phyloP scores from a whole-genome alignment of 2,329 filamentous ascomycete genomes.

The Fusarium domesticum region DNA sequence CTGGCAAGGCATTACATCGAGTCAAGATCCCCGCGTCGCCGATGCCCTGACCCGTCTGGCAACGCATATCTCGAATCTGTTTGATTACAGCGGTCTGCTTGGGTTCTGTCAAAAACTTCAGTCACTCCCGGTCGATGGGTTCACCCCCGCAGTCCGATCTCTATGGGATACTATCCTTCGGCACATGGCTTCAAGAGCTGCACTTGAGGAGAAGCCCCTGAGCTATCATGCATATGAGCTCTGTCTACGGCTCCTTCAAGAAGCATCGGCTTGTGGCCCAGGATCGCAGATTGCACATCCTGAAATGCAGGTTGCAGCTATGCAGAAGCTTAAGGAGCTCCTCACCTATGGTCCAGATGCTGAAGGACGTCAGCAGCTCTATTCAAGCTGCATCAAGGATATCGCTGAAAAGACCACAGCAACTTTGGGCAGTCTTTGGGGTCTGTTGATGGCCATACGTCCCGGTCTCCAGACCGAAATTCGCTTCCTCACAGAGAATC shows the following conservation, averaged over 20 bases:
- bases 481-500: constrained; percentile 55
- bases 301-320: constrained; percentile 63
- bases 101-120: constrained; percentile 71
- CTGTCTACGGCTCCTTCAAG: constrained; percentile 66
- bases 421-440: constrained; percentile 71
- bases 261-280: constrained; percentile 58
- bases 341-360: constrained; percentile 52
- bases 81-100: constrained; percentile 49
- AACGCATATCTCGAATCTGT: constrained; percentile 46
- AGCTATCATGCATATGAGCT: constrained; percentile 48
- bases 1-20: constrained; percentile 78
- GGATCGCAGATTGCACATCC: constrained; percentile 55
- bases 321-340: constrained; percentile 59
- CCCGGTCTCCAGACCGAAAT: constrained; percentile 50
- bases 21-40: constrained; percentile 80
- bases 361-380: constrained; percentile 60
- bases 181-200: constrained; percentile 44
- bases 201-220: constrained; percentile 34
- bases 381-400: constrained; percentile 64
- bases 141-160: constrained; percentile 59
- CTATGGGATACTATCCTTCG: constrained; percentile 59
- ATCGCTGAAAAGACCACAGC: constrained; percentile 61
- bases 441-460: constrained; percentile 52
- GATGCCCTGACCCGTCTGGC: constrained; percentile 73
- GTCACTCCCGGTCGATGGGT: constrained; percentile 59